Percentiles rank a stretch among this genome's conserved stretches.
Conservation (phyloP, 768 basidiomycete species). For the Leucosporidium scottii region DNA sequence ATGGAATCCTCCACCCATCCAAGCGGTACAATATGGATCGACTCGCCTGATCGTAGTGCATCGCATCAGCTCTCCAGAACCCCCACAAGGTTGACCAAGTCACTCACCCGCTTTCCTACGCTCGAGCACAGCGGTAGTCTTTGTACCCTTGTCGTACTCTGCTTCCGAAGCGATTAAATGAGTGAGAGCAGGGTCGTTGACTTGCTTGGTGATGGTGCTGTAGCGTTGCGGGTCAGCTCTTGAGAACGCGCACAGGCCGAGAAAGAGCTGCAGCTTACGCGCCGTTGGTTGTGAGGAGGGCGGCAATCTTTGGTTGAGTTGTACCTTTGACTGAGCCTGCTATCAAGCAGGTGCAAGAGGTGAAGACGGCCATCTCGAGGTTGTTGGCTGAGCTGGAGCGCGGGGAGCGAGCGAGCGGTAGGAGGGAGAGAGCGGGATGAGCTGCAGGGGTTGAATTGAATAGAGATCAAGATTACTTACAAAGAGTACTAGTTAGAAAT, state of each 20-base stretch:
- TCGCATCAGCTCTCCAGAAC: no score
- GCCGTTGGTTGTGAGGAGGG: neutral
- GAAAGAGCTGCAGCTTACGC: neutral
- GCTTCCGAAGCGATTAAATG: neutral
- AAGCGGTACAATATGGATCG: neutral
- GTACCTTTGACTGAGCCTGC: neutral
- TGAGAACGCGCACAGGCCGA: neutral
- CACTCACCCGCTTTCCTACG: no score
- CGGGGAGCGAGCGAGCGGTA: no score
- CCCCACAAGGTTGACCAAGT: no score
- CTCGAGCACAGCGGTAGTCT: no score
- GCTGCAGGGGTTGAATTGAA: no score
- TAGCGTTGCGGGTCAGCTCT: neutral
- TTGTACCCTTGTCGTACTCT: no score
- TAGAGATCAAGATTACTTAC: no score
- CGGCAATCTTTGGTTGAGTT: neutral
- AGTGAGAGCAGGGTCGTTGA: neutral
- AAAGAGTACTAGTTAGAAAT: no score
- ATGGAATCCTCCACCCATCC: neutral
- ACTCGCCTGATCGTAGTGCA: no score
- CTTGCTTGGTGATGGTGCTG: neutral
- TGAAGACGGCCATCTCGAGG: neutral
- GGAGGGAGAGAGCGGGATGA: no score
- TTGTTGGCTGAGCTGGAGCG: neutral
- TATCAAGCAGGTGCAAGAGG: neutral